Conservation (phyloP, 169 alveolate species). For the Plasmodium inui region DNA sequence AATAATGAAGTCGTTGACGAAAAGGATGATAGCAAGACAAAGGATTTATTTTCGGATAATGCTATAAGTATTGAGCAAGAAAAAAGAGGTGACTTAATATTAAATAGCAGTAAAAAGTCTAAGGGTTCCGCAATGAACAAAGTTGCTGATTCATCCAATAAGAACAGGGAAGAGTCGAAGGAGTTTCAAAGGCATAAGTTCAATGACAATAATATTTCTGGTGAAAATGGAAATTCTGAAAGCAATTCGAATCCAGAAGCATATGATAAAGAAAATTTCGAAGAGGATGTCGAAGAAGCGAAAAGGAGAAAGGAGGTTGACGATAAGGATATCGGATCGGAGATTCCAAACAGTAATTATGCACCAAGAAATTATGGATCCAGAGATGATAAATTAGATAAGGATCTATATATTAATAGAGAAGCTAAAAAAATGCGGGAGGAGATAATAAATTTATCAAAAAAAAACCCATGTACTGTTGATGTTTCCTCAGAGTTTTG, state of each 20-base stretch:
- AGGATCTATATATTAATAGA: constrained; percentile 22
- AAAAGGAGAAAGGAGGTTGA: background rate
- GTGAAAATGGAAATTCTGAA: background rate
- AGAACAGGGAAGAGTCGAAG: background rate
- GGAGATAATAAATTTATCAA: constrained; percentile 36
- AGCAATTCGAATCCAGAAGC: background rate
- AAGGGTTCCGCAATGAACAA: background rate
- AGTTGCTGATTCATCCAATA: background rate
- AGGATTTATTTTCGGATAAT: background rate
- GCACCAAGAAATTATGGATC: constrained; percentile 4
- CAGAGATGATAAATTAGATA: constrained; percentile 12
- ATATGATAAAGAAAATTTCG: background rate
- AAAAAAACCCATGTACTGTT: constrained; percentile 19
- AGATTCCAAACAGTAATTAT: background rate
- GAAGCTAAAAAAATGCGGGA: constrained; percentile 33
- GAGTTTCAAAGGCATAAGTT: background rate
- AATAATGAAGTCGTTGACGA: no score
- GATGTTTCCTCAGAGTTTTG: constrained; percentile 60
- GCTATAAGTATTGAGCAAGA: background rate
- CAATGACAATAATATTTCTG: background rate
- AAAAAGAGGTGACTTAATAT: background rate
- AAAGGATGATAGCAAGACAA: no score
- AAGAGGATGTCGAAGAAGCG: background rate
- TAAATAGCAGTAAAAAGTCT: background rate
- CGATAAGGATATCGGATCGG: background rate